phyloP scores from a whole-genome alignment of 164 flowering plant species.

The Vitis rotundifolia region DNA sequence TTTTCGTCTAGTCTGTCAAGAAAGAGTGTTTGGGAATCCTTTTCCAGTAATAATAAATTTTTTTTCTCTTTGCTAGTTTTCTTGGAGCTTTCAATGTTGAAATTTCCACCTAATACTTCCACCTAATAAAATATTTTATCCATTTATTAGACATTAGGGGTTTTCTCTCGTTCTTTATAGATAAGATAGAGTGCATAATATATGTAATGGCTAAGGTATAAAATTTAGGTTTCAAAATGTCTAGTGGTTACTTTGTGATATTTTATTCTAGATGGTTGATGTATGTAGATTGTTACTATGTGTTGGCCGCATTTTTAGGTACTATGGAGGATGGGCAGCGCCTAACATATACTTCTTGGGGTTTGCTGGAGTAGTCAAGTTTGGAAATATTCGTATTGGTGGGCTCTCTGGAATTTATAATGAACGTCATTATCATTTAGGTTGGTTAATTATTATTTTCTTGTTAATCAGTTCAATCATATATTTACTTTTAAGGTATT shows the following conservation, averaged over 20 bases:
- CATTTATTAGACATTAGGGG: too few species aligned
- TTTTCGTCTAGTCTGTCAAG: too few species aligned
- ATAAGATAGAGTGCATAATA: too few species aligned
- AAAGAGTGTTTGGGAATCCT: too few species aligned
- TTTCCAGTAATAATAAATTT: too few species aligned
- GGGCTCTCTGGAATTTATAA: slow-evolving; percentile 95
- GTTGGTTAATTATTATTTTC: slow-evolving; percentile 25
- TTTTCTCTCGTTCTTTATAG: too few species aligned
- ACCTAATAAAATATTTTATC: too few species aligned
- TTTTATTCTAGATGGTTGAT: too few species aligned
- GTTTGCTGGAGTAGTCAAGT: slow-evolving; percentile 87
- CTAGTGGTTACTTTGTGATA: background rate
- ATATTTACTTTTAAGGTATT: background rate
- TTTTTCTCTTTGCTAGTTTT: too few species aligned
- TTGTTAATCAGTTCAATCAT: background rate
- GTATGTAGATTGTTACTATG: background rate
- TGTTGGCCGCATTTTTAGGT: slow-evolving; percentile 41
- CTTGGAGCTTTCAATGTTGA: too few species aligned
- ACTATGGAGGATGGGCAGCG: slow-evolving; percentile 97
- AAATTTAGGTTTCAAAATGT: background rate
- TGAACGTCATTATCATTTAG: slow-evolving; percentile 56
- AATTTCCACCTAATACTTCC: too few species aligned
- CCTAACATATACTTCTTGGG: slow-evolving; percentile 93
- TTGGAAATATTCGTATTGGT: slow-evolving; percentile 89
- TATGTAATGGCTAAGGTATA: too few species aligned